A percentile compares a stretch with the other conserved stretches of the same genome.
Conservation (phyloP, 768 basidiomycete species). For the Leccinum pellstonianum region DNA sequence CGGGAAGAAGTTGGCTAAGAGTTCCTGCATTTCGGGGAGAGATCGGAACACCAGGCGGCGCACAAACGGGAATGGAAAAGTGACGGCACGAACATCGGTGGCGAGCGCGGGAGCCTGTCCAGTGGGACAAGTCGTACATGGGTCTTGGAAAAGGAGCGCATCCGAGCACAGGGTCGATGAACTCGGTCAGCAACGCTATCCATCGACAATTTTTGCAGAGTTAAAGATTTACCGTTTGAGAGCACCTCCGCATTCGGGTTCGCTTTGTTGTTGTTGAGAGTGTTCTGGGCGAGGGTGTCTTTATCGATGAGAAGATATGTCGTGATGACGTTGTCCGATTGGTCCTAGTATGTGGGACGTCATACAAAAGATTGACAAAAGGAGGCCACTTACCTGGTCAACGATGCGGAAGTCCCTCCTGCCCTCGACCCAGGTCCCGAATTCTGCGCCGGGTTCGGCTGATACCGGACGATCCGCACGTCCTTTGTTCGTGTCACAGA, state of each 20-base stretch:
- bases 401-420: conserved; percentile 32
- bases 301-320: conserved; percentile 25
- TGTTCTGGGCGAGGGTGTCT: conserved; percentile 29
- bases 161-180: conserved; percentile 27
- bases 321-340: conserved; percentile 29
- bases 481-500: conserved; percentile 58
- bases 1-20: conserved; percentile 24
- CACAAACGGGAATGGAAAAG: background rate
- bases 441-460: conserved; percentile 84
- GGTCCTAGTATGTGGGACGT: conserved; percentile 19
- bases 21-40: conserved; percentile 19
- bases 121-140: conserved; percentile 24
- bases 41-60: background rate
- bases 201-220: background rate
- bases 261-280: conserved; percentile 24
- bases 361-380: background rate
- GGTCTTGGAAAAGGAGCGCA: conserved; percentile 25
- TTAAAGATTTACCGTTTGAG: conserved; percentile 20
- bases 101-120: conserved; percentile 22
- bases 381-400: conserved; percentile 17
- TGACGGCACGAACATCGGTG: conserved; percentile 18
- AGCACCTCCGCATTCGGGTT: conserved; percentile 25
- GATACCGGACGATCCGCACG: conserved; percentile 83
- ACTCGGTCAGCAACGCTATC: conserved; percentile 9
- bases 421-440: conserved; percentile 90